phyloP scores from a whole-genome alignment of 495 filamentous ascomycete species.

The Aspergillus asperescens region DNA sequence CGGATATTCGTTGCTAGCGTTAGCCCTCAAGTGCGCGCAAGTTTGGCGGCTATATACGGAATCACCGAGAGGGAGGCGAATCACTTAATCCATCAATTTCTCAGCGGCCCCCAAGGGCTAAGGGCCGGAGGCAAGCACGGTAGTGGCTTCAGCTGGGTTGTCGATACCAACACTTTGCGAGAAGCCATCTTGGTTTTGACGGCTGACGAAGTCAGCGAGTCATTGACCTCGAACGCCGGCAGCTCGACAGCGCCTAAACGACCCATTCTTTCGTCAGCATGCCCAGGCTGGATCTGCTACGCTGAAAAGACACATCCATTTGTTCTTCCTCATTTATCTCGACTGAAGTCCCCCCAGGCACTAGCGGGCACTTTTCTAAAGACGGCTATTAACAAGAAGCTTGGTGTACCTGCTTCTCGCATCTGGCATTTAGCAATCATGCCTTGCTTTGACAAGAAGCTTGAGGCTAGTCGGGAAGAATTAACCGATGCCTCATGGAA shows the following conservation, averaged over 20 bases:
- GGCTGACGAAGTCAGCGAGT: constrained; percentile 67
- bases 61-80: constrained; percentile 68
- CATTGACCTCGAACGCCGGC: constrained; percentile 18
- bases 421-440: constrained; percentile 95
- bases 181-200: constrained; percentile 72
- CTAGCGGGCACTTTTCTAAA: constrained; percentile 86
- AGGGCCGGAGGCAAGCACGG: constrained; percentile 60
- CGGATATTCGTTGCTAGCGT: constrained; percentile 86
- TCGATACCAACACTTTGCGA: constrained; percentile 77
- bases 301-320: constrained; percentile 95
- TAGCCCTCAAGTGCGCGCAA: constrained; percentile 83
- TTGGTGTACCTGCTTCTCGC: constrained; percentile 66
- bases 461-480: constrained; percentile 90
- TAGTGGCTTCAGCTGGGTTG: constrained; percentile 77
- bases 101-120: constrained; percentile 65
- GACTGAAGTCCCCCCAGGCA: constrained; percentile 90
- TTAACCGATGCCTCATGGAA: constrained; percentile 78
- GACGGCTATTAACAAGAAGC: constrained; percentile 63
- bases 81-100: constrained; percentile 75
- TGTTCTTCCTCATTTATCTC: constrained; percentile 84
- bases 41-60: constrained; percentile 73
- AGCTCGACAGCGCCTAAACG: constrained; percentile 41
- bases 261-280: constrained; percentile 84
- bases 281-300: constrained; percentile 98
- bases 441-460: constrained; percentile 99